Percentiles rank a stretch among this genome's conserved stretches.
Conservation (phyloP, 164 flowering plant species). For the Macadamia tetraphylla region DNA sequence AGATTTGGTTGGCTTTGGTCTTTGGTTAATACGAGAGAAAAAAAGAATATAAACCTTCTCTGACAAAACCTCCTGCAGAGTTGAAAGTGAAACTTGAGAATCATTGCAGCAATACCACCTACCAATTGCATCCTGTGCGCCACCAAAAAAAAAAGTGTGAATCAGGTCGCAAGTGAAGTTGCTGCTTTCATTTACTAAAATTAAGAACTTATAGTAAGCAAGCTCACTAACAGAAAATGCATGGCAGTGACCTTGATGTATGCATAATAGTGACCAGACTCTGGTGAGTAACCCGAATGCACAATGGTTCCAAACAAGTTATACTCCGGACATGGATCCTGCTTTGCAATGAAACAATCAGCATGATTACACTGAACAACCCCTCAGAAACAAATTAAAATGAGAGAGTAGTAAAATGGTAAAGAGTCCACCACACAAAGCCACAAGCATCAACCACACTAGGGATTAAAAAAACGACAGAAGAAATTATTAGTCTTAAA, state of each 20-base stretch:
- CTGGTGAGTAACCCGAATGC: slow-evolving; percentile 90
- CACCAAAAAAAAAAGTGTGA: neutral
- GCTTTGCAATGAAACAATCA: slow-evolving; percentile 19
- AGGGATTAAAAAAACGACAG: neutral
- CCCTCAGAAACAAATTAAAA: neutral
- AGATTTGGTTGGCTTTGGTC: slow-evolving; percentile 30
- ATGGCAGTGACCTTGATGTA: slow-evolving; percentile 70
- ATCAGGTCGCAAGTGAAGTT: neutral
- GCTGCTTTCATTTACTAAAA: neutral
- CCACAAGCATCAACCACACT: neutral
- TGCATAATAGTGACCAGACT: slow-evolving; percentile 98
- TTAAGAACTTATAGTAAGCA: neutral
- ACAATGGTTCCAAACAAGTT: slow-evolving; percentile 90
- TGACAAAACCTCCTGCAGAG: slow-evolving; percentile 79
- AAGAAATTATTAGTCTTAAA: too few relatives aligned
- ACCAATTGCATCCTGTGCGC: slow-evolving; percentile 68
- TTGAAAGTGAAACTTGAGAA: slow-evolving; percentile 59
- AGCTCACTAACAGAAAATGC: neutral
- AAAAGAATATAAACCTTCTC: slow-evolving; percentile 95
- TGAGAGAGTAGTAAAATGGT: neutral
- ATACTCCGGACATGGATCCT: slow-evolving; percentile 87
- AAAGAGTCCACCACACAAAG: neutral
- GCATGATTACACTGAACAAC: neutral
- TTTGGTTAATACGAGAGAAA: slow-evolving; percentile 71
- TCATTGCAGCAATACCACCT: slow-evolving; percentile 99